Evolutionary conservation across 495 filamentous ascomycete genomes (phyloP).

Genomic region (Penicillium angulare): DNA sequence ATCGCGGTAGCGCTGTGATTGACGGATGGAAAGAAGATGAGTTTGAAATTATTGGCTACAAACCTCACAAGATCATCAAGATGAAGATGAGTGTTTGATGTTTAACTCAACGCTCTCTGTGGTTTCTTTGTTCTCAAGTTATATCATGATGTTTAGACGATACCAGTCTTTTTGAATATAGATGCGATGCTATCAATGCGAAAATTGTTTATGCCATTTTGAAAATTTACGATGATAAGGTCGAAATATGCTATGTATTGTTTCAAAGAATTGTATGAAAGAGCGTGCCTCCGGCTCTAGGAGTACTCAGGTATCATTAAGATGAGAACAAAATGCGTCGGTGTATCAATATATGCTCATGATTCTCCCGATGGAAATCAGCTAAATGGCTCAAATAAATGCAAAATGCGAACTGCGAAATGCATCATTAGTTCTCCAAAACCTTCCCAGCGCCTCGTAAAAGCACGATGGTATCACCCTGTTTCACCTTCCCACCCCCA

Average conservation of each 20-base stretch:
- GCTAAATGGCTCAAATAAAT: constrained; percentile 11
- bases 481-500: constrained; percentile 63
- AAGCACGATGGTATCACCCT: constrained; percentile 86
- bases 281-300: no score
- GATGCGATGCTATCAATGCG: background rate
- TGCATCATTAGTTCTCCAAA: constrained; percentile 35
- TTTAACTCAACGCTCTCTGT: background rate
- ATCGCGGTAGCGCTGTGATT: constrained; percentile 55
- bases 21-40: constrained; percentile 90
- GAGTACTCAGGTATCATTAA: background rate
- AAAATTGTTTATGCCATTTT: no score
- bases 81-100: constrained; percentile 95
- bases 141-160: constrained; percentile 3
- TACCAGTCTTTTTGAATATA: background rate
- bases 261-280: no score
- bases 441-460: constrained; percentile 75
- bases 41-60: constrained; percentile 83
- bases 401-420: background rate
- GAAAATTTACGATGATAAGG: no score
- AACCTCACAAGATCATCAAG: constrained; percentile 82
- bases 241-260: no score
- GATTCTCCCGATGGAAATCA: background rate
- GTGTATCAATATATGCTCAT: no score
- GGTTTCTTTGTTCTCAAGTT: background rate
- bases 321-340: no score